These are phyloP conservation scores for Leccinum incarnatum DNA, from an alignment of 768 basidiomycete genomes.

Conservation along the genomic window DNA sequence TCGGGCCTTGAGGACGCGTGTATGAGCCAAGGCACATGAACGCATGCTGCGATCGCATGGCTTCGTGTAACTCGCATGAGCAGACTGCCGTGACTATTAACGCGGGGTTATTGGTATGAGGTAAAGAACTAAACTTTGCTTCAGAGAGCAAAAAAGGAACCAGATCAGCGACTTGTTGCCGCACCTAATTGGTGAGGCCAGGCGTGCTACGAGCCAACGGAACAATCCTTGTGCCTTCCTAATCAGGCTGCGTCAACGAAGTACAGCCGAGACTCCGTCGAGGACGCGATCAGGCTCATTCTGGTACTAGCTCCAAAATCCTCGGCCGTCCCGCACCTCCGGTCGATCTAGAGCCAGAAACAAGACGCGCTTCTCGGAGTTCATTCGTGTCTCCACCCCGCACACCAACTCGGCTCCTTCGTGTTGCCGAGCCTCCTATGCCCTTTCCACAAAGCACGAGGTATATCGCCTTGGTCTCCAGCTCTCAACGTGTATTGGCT, in stretches of 20 bases:
- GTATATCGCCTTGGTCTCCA: not conserved
- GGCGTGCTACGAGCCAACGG: not conserved
- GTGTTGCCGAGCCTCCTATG: conserved; percentile 11
- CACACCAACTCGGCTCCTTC: conserved; percentile 6
- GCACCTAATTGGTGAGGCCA: conserved; percentile 24
- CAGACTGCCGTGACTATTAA: conserved; percentile 11
- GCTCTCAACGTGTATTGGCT: conserved; percentile 20
- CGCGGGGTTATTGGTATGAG: conserved; percentile 5
- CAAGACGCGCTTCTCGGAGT: conserved; percentile 18
- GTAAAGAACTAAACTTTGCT: not conserved
- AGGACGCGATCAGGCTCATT: conserved; percentile 18
- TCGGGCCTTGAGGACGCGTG: conserved; percentile 1
- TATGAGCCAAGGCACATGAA: conserved; percentile 17
- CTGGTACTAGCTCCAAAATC: conserved; percentile 5
- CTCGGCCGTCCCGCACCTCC: not conserved
- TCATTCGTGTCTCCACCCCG: conserved; percentile 13
- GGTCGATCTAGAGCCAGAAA: conserved; percentile 4
- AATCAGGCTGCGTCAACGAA: conserved; percentile 4
- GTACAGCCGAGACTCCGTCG: conserved; percentile 14
- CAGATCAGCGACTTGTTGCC: conserved; percentile 13
- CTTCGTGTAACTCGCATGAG: conserved; percentile 3
- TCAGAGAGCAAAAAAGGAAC: not conserved
- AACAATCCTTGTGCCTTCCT: conserved; percentile 11
- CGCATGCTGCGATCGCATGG: conserved; percentile 21
- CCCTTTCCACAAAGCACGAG: conserved; percentile 9